These are phyloP conservation scores for Plasmopara halstedii DNA, from an alignment of 352 stramenopile species.

Conservation along the genomic window DNA sequence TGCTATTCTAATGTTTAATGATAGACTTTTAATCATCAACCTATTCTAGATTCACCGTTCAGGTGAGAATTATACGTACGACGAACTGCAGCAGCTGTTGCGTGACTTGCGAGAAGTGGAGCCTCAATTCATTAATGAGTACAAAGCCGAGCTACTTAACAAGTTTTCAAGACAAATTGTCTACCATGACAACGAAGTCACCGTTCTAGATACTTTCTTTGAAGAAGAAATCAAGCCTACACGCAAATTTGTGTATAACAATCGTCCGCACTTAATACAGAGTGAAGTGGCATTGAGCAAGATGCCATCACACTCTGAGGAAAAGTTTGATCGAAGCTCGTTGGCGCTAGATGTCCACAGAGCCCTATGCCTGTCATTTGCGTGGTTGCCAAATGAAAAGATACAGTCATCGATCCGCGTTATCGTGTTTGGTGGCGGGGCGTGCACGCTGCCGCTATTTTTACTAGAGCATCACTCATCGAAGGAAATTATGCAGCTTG, in stretches of 20 bases:
- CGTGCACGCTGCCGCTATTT: constrained; percentile 48
- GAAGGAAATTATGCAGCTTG: constrained; percentile 23
- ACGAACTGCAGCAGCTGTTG: constrained; percentile 53
- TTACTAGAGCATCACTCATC: constrained; percentile 28
- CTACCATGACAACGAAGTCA: constrained; percentile 40
- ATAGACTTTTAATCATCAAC: neutral
- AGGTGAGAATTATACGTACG: constrained; percentile 67
- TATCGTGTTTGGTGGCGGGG: constrained; percentile 47
- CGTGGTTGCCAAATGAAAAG: constrained; percentile 11
- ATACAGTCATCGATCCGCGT: constrained; percentile 15
- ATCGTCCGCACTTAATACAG: constrained; percentile 63
- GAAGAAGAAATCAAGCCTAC: constrained; percentile 24
- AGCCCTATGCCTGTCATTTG: constrained; percentile 41
- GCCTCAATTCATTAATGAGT: constrained; percentile 39
- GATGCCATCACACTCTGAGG: constrained; percentile 2
- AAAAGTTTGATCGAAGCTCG: constrained; percentile 29
- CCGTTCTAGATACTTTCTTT: constrained; percentile 56
- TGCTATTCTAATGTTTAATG: neutral
- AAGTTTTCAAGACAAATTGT: constrained; percentile 54
- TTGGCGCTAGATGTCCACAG: constrained; percentile 64
- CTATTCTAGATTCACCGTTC: constrained; percentile 55
- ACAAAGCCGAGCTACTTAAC: constrained; percentile 45
- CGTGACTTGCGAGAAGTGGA: constrained; percentile 50
- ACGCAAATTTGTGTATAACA: constrained; percentile 66
- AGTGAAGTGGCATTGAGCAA: constrained; percentile 47